Conservation (phyloP, 441 rosid species). For the Macaranga tanarius region DNA sequence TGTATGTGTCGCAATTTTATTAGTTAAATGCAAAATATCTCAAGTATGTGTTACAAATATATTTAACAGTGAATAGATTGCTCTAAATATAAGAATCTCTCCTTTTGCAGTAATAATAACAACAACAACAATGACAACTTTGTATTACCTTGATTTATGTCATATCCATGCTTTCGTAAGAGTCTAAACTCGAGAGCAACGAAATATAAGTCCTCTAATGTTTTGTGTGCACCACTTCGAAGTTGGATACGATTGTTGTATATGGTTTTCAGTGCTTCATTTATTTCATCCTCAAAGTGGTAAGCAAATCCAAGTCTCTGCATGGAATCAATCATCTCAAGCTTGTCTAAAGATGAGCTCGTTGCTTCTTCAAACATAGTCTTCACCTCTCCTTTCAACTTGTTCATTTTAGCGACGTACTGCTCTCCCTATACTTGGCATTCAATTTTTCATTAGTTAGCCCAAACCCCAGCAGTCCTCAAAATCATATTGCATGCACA, state of each 20-base stretch:
- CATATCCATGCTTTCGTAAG: constrained; percentile 8
- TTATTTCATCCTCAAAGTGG: constrained; percentile 34
- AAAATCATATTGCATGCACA: no score
- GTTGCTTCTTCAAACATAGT: constrained; percentile 7
- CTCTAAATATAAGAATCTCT: no score
- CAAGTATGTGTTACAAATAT: no score
- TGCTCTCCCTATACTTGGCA: constrained; percentile 17
- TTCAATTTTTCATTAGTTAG: no score
- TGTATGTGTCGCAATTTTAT: no score
- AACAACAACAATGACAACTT: no score
- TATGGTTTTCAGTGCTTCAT: constrained; percentile 11
- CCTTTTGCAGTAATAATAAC: no score
- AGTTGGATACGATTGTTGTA: constrained; percentile 4
- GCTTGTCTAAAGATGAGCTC: constrained; percentile 16
- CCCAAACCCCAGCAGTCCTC: no score
- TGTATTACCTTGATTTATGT: constrained; percentile 2
- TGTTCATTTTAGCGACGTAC: background rate
- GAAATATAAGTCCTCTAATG: background rate
- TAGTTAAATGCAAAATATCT: no score
- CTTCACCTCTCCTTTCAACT: constrained; percentile 23
- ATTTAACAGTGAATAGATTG: no score
- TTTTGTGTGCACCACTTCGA: no score
- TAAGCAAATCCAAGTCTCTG: constrained; percentile 41
- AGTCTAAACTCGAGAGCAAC: constrained; percentile 17
- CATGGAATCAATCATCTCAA: constrained; percentile 34